Evolutionary conservation across 768 basidiomycete species (phyloP), one percentile per base, ranked within the genome.

Genomic region (Tephrocybe rancida): DNA sequence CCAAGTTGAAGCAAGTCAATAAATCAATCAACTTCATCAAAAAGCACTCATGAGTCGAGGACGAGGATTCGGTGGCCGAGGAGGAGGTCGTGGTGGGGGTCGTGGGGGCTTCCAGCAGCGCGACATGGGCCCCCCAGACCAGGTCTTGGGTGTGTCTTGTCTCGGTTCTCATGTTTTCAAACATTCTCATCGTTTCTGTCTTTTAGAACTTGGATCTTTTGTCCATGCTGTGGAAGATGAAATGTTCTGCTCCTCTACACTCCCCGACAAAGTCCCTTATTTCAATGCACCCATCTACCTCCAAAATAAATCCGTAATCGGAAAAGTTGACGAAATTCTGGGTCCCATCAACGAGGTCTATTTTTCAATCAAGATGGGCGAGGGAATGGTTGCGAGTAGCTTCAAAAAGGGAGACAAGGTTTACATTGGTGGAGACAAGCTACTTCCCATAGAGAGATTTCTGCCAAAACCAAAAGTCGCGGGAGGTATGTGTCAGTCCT

Each of bases 221-320:
- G 67, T 94, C 27, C 97, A 98, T 68, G 90, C 95, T 13, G 96
- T 98, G 35, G 96, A 99, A 73, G 93, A 92, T 55, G 95, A 99
- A 69, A 98, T 99, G 96, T 80, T 99, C 46, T 99, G 97, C 70
- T 79, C 86, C 6, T 93, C 95, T 3, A 72, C 84, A 18, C 81
- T 92, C 67, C 73, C 87, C 2, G 87, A 95, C 72, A 96, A 92
- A 77, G 94, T 99, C 24, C 97, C 97, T 0, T 96, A 95, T 72
- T 99, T 99, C 83, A 99, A 99, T 70, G 95, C 96, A 0, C 95
- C 96, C 44, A 94, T 98, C 67, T 98, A 96, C 71, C 83, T 98
- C 48, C 87, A 92, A 78, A 97, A 98, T 72, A 98, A 97, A 74
- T 91, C 93, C 9, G 80, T 85, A 60, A 93, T 98, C 57, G 96